phyloP scores from a whole-genome alignment of 2,329 filamentous ascomycete species.

The Lithohypha guttulata region DNA sequence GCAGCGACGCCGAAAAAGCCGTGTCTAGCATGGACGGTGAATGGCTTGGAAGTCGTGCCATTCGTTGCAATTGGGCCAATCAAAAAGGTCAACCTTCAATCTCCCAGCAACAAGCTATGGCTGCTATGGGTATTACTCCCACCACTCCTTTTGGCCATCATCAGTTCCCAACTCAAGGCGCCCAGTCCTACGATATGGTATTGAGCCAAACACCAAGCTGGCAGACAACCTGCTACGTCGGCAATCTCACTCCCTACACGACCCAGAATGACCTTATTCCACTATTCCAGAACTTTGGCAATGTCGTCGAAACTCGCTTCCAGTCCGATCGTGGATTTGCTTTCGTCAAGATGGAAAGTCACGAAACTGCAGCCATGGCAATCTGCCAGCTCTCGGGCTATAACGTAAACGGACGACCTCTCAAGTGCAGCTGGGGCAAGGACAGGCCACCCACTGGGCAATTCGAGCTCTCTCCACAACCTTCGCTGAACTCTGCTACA shows the following conservation, averaged over 20 bases:
- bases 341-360: slow-evolving; percentile 98
- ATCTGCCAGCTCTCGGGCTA: slow-evolving; percentile 98
- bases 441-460: slow-evolving; percentile 82
- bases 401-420: slow-evolving; percentile 88
- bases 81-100: slow-evolving; percentile 99
- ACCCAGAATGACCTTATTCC: slow-evolving; percentile 95
- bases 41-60: slow-evolving; percentile 95
- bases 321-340: slow-evolving; percentile 96
- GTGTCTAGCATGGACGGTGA: slow-evolving; percentile 97
- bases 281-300: slow-evolving; percentile 96
- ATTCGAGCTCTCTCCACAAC: slow-evolving; percentile 75
- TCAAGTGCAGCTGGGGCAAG: slow-evolving; percentile 99
- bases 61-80: slow-evolving; percentile 99
- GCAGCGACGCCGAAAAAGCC: slow-evolving; percentile 86
- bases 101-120: slow-evolving; percentile 94
- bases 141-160: slow-evolving; percentile 94
- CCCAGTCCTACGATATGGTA: slow-evolving; percentile 97
- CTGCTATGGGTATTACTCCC: slow-evolving; percentile 94
- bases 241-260: slow-evolving; percentile 94
- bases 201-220: slow-evolving; percentile 88
- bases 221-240: slow-evolving; percentile 98
- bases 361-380: slow-evolving; percentile 95
- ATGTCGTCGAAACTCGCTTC: slow-evolving; percentile 93
- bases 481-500: slow-evolving; percentile 58
- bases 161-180: slow-evolving; percentile 92